A percentile compares a stretch with the other conserved stretches of the same genome.
Conservation (phyloP, 805 yeast species). For the Candida ulmi region DNA sequence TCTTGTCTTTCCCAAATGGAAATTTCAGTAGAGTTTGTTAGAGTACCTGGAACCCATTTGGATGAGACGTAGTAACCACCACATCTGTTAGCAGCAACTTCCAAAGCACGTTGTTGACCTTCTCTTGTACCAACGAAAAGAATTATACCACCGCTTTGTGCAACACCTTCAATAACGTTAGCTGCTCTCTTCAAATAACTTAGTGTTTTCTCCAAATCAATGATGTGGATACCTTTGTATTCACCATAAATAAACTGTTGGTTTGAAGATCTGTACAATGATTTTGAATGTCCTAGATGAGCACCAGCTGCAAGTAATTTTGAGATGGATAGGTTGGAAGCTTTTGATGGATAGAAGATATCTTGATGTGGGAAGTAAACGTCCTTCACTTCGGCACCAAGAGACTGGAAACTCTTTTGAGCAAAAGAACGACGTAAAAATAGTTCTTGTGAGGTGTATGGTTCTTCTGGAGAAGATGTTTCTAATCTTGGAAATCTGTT, state of each 20-base stretch:
- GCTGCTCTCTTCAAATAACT: conserved; percentile 72
- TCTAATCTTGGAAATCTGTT: conserved; percentile 54
- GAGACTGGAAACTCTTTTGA: conserved; percentile 41
- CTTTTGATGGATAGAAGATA: conserved; percentile 49
- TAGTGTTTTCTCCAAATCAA: conserved; percentile 83
- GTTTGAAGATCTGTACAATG: conserved; percentile 71
- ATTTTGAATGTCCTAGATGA: conserved; percentile 88
- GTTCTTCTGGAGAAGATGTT: conserved; percentile 53
- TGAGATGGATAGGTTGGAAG: conserved; percentile 57
- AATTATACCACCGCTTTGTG: conserved; percentile 79
- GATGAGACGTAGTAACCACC: conserved; percentile 76
- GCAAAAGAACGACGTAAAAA: conserved; percentile 68
- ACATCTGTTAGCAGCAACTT: conserved; percentile 71
- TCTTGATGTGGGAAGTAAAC: conserved; percentile 70
- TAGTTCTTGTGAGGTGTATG: conserved; percentile 75
- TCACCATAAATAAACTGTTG: conserved; percentile 86
- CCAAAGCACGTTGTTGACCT: conserved; percentile 70
- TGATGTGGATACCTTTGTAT: conserved; percentile 86
- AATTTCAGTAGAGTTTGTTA: conserved; percentile 77
- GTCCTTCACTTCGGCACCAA: conserved; percentile 59
- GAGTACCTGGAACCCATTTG: conserved; percentile 93
- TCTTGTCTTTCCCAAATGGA: conserved; percentile 62
- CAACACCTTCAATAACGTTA: conserved; percentile 78
- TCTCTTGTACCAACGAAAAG: conserved; percentile 80
- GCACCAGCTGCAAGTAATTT: conserved; percentile 87